Percentiles rank a stretch among this genome's conserved stretches.
These are phyloP conservation scores for Wallacemonas sp. DNA, from an alignment of 208 protist species.

Conservation along the genomic window DNA sequence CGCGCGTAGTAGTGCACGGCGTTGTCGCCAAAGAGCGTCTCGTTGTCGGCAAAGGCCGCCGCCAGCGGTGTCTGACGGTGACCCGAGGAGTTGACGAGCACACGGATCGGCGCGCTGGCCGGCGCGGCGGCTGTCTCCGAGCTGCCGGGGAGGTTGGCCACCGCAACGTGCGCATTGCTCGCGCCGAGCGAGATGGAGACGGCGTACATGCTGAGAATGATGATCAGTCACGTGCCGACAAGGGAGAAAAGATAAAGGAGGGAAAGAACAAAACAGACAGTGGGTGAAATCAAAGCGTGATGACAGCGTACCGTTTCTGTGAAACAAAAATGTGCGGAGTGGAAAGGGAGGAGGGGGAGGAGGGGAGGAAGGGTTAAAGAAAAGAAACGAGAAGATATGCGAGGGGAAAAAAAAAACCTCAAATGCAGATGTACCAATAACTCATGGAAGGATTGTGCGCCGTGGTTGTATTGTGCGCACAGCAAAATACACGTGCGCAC, in stretches of 20 bases:
- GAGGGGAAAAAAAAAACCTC: too few relatives aligned
- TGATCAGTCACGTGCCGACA: constrained; percentile 1
- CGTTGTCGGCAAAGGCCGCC: constrained; percentile 68
- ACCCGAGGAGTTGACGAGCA: constrained; percentile 80
- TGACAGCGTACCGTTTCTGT: background rate
- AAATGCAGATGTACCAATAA: too few relatives aligned
- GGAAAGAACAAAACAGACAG: constrained; percentile 12
- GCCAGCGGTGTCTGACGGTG: constrained; percentile 75
- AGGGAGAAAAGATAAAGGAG: constrained; percentile 17
- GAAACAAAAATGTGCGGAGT: too few relatives aligned
- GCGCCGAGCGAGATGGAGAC: constrained; percentile 84
- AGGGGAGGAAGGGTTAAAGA: too few relatives aligned
- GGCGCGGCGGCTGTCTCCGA: background rate
- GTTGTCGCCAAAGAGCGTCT: constrained; percentile 82
- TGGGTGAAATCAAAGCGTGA: constrained; percentile 8
- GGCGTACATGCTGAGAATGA: constrained; percentile 50
- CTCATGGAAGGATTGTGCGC: too few relatives aligned
- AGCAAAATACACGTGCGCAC: too few relatives aligned
- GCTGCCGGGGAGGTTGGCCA: constrained; percentile 39
- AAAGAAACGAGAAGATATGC: too few relatives aligned
- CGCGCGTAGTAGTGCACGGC: constrained; percentile 66
- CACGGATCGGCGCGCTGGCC: constrained; percentile 39
- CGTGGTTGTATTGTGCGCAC: too few relatives aligned
- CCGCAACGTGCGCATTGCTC: constrained; percentile 71
- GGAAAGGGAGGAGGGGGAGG: too few relatives aligned